Percentiles rank a stretch among this genome's conserved stretches.
phyloP scores from a whole-genome alignment of 305 asterid genomes.

The Fraxinus sp. region DNA sequence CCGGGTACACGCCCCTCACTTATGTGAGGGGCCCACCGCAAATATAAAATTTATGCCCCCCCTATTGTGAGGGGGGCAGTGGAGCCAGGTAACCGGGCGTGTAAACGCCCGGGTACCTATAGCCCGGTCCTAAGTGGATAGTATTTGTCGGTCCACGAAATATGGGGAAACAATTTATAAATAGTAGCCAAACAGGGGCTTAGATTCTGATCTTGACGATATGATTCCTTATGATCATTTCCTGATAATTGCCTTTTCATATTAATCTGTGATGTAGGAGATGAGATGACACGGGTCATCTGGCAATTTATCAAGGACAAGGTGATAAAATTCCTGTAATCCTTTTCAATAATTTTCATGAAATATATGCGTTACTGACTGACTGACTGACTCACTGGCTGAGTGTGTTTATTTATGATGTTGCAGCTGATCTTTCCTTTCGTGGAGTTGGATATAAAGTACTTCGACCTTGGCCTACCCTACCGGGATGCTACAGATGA shows the following conservation, averaged over 20 bases:
- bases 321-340: constrained; percentile 38
- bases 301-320: constrained; percentile 91
- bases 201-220: not conserved
- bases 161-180: not conserved
- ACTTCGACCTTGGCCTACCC: constrained; percentile 87
- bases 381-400: constrained; percentile 9
- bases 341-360: not conserved
- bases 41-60: too few relatives aligned
- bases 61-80: too few relatives aligned
- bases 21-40: too few relatives aligned
- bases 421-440: constrained; percentile 84
- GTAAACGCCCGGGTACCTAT: too few relatives aligned
- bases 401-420: constrained; percentile 10
- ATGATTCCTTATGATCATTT: not conserved
- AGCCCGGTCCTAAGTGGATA: too few relatives aligned
- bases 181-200: not conserved
- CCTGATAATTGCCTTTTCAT: constrained; percentile 7
- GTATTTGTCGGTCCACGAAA: not conserved
- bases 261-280: constrained; percentile 53
- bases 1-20: too few relatives aligned
- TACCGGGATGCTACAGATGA: constrained; percentile 92
- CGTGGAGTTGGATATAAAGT: constrained; percentile 89
- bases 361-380: not conserved
- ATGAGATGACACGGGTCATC: constrained; percentile 96
- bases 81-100: too few relatives aligned